Conservation (phyloP, 2,329 filamentous ascomycete species). For the Colletotrichum orbiculare region DNA sequence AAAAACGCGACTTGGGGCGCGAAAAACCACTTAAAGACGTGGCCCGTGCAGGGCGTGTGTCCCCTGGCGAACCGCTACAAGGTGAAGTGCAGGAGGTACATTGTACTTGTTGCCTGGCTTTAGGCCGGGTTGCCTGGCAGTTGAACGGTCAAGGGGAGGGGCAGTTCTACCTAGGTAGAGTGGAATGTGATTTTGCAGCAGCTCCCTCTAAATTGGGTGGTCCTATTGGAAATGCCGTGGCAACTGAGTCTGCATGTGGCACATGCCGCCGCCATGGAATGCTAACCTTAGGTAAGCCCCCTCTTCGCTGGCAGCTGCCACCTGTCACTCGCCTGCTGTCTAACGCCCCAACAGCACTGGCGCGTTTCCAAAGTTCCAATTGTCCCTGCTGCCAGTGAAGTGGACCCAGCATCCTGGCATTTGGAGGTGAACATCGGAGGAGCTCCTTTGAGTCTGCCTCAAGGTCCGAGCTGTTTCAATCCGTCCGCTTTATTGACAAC, state of each 20-base stretch:
- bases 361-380: too few species aligned
- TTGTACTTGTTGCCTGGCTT: conserved; percentile 17
- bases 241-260: conserved; percentile 1
- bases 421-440: too few species aligned
- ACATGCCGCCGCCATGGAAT: background rate
- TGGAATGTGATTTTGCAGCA: conserved; percentile 16
- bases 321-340: too few species aligned
- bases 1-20: conserved; percentile 38
- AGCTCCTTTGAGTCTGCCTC: too few species aligned
- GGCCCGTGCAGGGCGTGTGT: conserved; percentile 39
- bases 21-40: conserved; percentile 35
- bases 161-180: background rate
- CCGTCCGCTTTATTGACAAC: too few species aligned
- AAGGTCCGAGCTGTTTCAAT: too few species aligned
- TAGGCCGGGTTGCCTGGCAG: conserved; percentile 25
- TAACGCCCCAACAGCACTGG: too few species aligned
- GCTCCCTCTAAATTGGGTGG: background rate
- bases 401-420: too few species aligned
- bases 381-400: too few species aligned
- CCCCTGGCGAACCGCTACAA: conserved; percentile 15
- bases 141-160: conserved; percentile 27
- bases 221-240: conserved; percentile 26
- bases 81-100: too few species aligned
- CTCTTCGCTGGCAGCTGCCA: too few species aligned
- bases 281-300: background rate